Evolutionary conservation across 805 yeast species (phyloP), one percentile per base, ranked within the genome.

Genomic region (Sugiyamaella qingdaonensis): DNA sequence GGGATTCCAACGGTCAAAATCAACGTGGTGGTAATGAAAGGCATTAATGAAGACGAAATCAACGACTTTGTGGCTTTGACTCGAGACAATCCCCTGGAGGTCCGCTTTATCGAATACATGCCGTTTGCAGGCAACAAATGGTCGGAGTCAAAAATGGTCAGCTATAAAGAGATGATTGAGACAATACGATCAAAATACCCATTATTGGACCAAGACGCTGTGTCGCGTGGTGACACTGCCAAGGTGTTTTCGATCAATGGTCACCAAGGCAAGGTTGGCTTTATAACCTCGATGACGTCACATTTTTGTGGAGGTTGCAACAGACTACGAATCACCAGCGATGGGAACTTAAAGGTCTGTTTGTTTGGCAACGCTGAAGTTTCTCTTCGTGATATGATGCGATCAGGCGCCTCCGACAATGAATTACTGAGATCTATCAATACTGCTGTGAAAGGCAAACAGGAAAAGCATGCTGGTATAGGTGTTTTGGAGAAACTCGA

Each of bases 121-220:
- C 84, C 84, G 3, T 79, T 79, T 60, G 78, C 70, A 54, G 84
- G 84, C 1, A 79, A 79, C 62, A 75, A 74, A 57, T 79, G 82
- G 82, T 68, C 74, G 13, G 59, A 66, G 36, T 57, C 63, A 7
- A 79, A 79, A 57, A 68, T 79, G 71, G 69, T 78, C 41, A 62
- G 75, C 7, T 78, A 71, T 59, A 61, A 73, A 42, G 79, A 77
- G 53, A 78, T 78, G 55, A 58, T 74, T 18, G 59, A 60, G 11
- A 61, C 61, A 13, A 72, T 78, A 18, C 54, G 54, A 33, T 57
- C 55, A 2, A 58, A 60, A 36, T 68, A 72, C 60, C 73, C 74
- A 2, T 66, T 13, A 39, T 54, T 21, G 67, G 63, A 49, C 61
- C 64, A 49, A 58, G 58, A 56, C 1, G 52, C 54, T 2, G 61